Evolutionary conservation across 805 yeast species (phyloP), one percentile per base, ranked within the genome.

Genomic region (Pichia californica): DNA sequence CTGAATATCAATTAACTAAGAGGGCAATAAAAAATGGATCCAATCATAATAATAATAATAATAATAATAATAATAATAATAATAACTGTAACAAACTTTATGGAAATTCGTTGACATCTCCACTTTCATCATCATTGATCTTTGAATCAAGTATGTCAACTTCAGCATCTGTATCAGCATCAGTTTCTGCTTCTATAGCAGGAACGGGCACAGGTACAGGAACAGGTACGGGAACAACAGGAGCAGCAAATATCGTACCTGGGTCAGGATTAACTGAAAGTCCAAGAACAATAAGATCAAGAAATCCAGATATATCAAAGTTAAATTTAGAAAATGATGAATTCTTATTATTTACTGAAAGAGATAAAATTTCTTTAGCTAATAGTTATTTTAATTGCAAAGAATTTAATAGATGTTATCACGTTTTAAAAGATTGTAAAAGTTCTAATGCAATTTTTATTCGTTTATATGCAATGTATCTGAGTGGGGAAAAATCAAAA

Each of bases 381-480:
- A 76, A 78, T 42, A 61, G 84, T 0, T 81, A 84, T 56, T 87
- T 91, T 67, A 83, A 79, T 54, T 79, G 87, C 55, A 81, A 83
- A 53, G 98, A 93, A 62, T 91, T 81, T 57, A 91, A 82, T 45
- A 65, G 98, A 23, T 84, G 89, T 44, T 77, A 83, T 5, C 67
- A 70, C 52, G 71, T 70, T 13, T 64, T 93, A 45, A 69, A 69
- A 43, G 69, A 70, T 14, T 76, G 81, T 40, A 58, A 53, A 18
- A 69, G 79, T 40, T 68, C 79, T 0, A 69, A 71, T 40, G 76
- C 81, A 4, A 37, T 63, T 27, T 93, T 89, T 55, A 61, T 88
- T 29, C 66, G 77, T 37, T 64, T 85, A 10, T 91, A 89, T 58
- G 68, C 95, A 11, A 67, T 73, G 53, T 82, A 76, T 56, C 65